A percentile compares a stretch with the other conserved stretches of the same genome.
Conservation (phyloP, 352 stramenopile genomes). For the Pythium periplocum region DNA sequence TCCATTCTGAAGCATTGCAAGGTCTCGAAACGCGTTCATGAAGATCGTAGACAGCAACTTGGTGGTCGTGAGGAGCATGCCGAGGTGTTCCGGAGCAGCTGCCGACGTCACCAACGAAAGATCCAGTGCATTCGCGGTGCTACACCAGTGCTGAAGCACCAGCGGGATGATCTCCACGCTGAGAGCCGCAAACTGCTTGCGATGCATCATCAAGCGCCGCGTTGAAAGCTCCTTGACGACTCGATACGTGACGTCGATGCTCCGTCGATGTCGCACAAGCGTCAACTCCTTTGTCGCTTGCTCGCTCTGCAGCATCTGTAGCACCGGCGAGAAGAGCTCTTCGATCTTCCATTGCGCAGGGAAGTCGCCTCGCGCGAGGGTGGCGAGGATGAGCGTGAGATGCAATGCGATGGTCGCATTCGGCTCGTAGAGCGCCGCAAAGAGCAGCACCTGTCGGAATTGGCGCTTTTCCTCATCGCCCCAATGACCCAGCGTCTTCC, state of each 20-base stretch:
- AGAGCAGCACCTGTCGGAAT: slow-evolving; percentile 47
- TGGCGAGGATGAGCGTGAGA: slow-evolving; percentile 53
- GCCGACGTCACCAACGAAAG: slow-evolving; percentile 2
- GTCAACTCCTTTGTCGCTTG: slow-evolving; percentile 4
- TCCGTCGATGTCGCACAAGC: slow-evolving; percentile 26
- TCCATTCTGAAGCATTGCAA: slow-evolving; percentile 43
- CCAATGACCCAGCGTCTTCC: slow-evolving; percentile 21
- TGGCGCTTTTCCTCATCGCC: slow-evolving; percentile 40
- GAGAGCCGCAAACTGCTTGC: slow-evolving; percentile 74
- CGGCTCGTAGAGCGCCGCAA: slow-evolving; percentile 64
- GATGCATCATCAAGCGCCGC: slow-evolving; percentile 71
- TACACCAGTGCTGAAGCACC: slow-evolving; percentile 54
- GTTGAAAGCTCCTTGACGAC: slow-evolving; percentile 78
- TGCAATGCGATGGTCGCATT: slow-evolving; percentile 50
- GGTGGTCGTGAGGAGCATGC: slow-evolving; percentile 39
- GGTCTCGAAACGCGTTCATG: slow-evolving; percentile 64
- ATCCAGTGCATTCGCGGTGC: slow-evolving; percentile 5
- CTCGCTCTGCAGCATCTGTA: slow-evolving; percentile 34
- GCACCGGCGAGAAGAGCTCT: slow-evolving; percentile 56
- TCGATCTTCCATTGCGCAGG: slow-evolving; percentile 59
- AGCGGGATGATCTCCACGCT: slow-evolving; percentile 60
- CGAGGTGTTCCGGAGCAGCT: slow-evolving; percentile 18
- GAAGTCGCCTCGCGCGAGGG: slow-evolving; percentile 73
- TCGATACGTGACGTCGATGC: slow-evolving; percentile 60
- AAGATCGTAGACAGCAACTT: slow-evolving; percentile 71